Evolutionary conservation across 2,329 filamentous ascomycete species (phyloP).

Genomic region (Cercospora canescens): DNA sequence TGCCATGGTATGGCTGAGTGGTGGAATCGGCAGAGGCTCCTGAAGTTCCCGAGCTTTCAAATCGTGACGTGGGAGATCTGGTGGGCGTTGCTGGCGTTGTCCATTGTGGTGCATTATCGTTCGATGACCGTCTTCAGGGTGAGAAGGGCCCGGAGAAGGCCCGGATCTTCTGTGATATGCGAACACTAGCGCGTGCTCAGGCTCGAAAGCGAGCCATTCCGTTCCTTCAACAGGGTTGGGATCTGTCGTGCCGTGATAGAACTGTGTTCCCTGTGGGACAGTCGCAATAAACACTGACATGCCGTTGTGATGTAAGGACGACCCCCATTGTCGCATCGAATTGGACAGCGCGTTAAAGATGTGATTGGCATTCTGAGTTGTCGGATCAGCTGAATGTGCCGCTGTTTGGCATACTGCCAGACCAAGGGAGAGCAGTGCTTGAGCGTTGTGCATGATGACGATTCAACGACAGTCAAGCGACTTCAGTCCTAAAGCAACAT

Average conservation of each 20-base stretch:
- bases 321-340: conserved; percentile 73
- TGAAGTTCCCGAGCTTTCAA: conserved; percentile 10
- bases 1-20: conserved; percentile 14
- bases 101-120: conserved; percentile 2
- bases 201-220: conserved; percentile 76
- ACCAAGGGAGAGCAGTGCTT: neutral
- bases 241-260: conserved; percentile 64
- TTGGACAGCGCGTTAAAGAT: conserved; percentile 74
- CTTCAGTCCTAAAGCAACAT: neutral
- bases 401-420: neutral
- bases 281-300: conserved; percentile 69
- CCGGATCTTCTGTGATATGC: conserved; percentile 40
- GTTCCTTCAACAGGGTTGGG: conserved; percentile 52
- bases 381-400: neutral
- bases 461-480: neutral
- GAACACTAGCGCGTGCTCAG: conserved; percentile 70
- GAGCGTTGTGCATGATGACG: neutral
- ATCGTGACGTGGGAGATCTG: conserved; percentile 7
- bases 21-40: conserved; percentile 2
- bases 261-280: conserved; percentile 62
- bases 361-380: conserved; percentile 22
- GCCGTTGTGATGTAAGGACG: conserved; percentile 72
- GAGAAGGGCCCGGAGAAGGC: conserved; percentile 11
- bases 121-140: conserved; percentile 8
- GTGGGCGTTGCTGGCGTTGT: conserved; percentile 12